A percentile compares a stretch with the other conserved stretches of the same genome.
Conservation (phyloP, 208 protist species). For the Leishmania aethiopica region DNA sequence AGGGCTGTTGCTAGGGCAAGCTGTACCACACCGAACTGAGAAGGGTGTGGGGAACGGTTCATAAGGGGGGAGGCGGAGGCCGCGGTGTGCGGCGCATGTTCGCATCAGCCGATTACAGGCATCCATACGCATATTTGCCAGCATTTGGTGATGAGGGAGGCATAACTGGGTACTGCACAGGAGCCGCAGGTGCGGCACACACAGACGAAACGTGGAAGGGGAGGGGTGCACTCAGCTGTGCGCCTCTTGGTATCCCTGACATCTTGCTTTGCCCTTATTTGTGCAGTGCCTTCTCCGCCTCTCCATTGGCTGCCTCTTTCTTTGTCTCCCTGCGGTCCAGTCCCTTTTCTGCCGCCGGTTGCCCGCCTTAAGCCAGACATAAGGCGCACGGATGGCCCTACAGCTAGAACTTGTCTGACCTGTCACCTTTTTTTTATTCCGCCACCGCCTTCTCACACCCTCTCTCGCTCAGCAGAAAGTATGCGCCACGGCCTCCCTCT, state of each 20-base stretch:
- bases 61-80: not conserved
- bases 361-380: not conserved
- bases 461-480: not conserved
- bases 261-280: not conserved
- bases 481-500: not conserved
- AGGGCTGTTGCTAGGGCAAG: slow-evolving; percentile 23
- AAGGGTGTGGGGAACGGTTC: not conserved
- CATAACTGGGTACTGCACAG: not conserved
- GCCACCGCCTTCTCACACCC: too few species aligned
- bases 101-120: not conserved
- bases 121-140: not conserved
- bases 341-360: not conserved
- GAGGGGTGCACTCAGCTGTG: not conserved
- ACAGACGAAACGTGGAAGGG: not conserved
- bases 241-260: not conserved
- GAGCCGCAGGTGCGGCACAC: not conserved
- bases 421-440: not conserved
- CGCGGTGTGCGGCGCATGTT: not conserved
- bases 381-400: not conserved
- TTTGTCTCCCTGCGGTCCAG: not conserved
- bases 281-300: not conserved
- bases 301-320: not conserved
- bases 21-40: not conserved
- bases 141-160: not conserved
- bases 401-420: not conserved